phyloP scores from a whole-genome alignment of 2,329 filamentous ascomycete species.

The Aspergillus viridinutans region DNA sequence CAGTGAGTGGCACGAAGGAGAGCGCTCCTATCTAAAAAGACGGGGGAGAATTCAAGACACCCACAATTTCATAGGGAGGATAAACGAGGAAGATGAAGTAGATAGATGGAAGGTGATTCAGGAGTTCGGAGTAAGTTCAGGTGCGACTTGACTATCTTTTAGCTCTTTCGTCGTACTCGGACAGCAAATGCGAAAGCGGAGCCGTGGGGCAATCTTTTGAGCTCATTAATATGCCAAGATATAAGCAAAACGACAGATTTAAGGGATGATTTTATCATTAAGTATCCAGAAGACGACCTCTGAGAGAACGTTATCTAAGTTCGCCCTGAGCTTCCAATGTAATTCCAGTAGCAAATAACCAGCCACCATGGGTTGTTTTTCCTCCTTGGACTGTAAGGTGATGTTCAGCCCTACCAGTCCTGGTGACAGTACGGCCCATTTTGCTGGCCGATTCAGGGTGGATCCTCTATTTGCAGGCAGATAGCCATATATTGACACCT shows the following conservation, averaged over 20 bases:
- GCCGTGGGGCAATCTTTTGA: constrained; percentile 21
- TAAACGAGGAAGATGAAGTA: neutral
- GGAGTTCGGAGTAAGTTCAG: constrained; percentile 1
- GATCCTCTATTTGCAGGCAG: neutral
- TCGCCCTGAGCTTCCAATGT: neutral
- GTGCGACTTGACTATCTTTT: constrained; percentile 2
- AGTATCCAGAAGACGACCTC: neutral
- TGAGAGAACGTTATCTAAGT: neutral
- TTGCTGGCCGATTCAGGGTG: neutral
- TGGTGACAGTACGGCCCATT: neutral
- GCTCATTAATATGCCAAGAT: constrained; percentile 11
- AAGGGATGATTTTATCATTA: neutral
- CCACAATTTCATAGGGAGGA: neutral
- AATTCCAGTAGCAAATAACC: neutral
- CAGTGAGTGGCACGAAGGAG: neutral
- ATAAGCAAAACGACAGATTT: neutral
- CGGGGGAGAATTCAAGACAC: constrained; percentile 3
- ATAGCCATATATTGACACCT: neutral
- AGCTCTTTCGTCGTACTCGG: neutral
- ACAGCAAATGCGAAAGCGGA: constrained; percentile 14
- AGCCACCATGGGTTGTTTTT: neutral
- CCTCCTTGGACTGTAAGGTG: neutral
- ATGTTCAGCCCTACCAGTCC: constrained; percentile 5
- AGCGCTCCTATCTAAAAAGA: neutral
- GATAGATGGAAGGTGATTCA: neutral